These are phyloP conservation scores for Cryptococcus floricola DNA, from an alignment of 1,284 basidiomycete species.

Conservation along the genomic window DNA sequence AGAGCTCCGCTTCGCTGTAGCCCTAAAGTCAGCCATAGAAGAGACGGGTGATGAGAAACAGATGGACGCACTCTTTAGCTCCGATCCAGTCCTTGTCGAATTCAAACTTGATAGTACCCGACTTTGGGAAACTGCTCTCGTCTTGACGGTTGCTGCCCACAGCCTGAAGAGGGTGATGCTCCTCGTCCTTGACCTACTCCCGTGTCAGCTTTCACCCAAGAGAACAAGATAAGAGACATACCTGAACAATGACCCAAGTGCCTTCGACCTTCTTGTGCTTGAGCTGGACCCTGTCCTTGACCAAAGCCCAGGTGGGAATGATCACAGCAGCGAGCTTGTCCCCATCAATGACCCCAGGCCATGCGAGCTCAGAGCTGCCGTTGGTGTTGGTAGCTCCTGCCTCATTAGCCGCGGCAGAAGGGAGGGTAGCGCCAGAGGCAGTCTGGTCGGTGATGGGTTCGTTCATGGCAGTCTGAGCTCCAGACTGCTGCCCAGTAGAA, in stretches of 20 bases:
- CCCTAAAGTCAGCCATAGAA: not conserved
- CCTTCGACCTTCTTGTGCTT: conserved; percentile 32
- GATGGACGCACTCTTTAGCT: conserved; percentile 38
- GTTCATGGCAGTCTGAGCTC: not conserved
- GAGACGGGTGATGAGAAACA: conserved; percentile 7
- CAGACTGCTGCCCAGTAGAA: not conserved
- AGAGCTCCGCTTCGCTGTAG: conserved; percentile 31
- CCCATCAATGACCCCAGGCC: conserved; percentile 39
- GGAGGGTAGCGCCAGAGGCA: conserved; percentile 23
- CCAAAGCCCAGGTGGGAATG: conserved; percentile 25
- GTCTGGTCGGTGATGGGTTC: conserved; percentile 31
- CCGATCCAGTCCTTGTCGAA: conserved; percentile 47
- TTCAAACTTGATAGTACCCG: conserved; percentile 39
- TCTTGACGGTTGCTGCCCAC: not conserved
- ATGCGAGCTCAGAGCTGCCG: conserved; percentile 33
- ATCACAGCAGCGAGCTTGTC: conserved; percentile 29
- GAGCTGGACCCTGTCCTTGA: conserved; percentile 25
- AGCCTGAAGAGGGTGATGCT: too few species aligned
- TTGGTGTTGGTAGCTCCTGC: conserved; percentile 30
- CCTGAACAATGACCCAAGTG: conserved; percentile 24
- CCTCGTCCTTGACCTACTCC: too few species aligned
- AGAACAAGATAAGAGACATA: conserved; percentile 7
- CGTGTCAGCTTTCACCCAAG: not conserved
- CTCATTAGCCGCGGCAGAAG: conserved; percentile 16
- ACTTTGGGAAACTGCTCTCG: conserved; percentile 16